Evolutionary conservation across 495 filamentous ascomycete genomes (phyloP).

Genomic region (Penicillium dipodomyicola): DNA sequence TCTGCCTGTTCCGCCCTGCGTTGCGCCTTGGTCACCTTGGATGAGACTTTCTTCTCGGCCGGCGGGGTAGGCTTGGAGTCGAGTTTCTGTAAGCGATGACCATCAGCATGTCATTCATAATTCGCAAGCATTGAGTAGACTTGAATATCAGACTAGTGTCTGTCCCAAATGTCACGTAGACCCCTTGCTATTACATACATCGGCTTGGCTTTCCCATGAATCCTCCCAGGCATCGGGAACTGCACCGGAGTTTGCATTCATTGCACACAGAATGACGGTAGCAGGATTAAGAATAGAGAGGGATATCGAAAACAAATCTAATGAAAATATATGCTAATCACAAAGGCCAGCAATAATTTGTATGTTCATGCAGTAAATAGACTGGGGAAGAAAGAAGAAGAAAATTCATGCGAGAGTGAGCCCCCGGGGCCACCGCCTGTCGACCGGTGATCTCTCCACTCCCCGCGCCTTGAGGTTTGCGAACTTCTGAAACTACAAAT

Average conservation of each 20-base stretch:
- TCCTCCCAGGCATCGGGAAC: conserved; percentile 86
- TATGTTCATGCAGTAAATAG: conserved; percentile 19
- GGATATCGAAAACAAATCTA: not conserved
- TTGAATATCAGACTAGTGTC: not conserved
- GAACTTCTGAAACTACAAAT: conserved; percentile 2
- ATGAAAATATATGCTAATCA: conserved; percentile 3
- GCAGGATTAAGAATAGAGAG: not conserved
- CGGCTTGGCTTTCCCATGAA: conserved; percentile 79
- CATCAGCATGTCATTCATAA: conserved; percentile 14
- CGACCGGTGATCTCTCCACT: conserved; percentile 20
- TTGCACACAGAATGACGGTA: conserved; percentile 28
- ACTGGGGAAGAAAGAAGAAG: conserved; percentile 19
- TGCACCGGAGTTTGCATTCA: conserved; percentile 49
- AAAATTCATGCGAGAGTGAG: conserved; percentile 23
- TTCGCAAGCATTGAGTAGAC: not conserved
- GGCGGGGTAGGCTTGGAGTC: conserved; percentile 36
- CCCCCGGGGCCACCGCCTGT: conserved; percentile 29
- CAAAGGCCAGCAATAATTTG: conserved; percentile 1
- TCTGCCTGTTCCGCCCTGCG: conserved; percentile 76
- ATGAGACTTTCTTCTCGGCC: conserved; percentile 46
- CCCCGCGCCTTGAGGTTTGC: conserved; percentile 6
- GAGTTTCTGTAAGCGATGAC: conserved; percentile 34
- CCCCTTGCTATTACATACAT: conserved; percentile 48
- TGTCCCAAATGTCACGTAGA: not conserved
- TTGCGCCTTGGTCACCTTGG: conserved; percentile 68